Evolutionary conservation across 2,329 filamentous ascomycete species (phyloP).

Genomic region (Dendrostoma leiphaemia): DNA sequence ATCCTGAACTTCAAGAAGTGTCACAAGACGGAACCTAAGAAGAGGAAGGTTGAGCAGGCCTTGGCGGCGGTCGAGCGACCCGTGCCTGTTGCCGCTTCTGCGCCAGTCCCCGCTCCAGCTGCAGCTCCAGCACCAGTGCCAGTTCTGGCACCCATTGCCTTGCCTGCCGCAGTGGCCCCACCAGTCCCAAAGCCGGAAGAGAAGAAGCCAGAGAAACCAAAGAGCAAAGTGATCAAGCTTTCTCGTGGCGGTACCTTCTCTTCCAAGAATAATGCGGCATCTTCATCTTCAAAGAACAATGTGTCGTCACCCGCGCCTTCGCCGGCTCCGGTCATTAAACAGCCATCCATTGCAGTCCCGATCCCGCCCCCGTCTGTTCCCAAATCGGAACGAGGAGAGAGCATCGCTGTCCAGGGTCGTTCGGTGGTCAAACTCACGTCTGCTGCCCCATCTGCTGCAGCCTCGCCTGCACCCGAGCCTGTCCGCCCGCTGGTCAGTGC

Average conservation of each 20-base stretch:
- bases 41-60: constrained; percentile 47
- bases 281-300: constrained; percentile 5
- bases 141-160: neutral
- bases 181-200: constrained; percentile 22
- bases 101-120: neutral
- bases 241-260: constrained; percentile 10
- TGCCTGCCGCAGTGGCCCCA: constrained; percentile 15
- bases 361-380: neutral
- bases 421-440: constrained; percentile 3
- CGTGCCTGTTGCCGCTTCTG: neutral
- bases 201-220: constrained; percentile 25
- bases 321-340: constrained; percentile 2
- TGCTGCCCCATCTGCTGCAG: neutral
- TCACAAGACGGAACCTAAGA: constrained; percentile 22
- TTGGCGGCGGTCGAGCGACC: neutral
- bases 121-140: neutral
- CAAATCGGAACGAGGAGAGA: constrained; percentile 10
- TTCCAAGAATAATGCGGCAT: constrained; percentile 1
- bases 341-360: constrained; percentile 17
- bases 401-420: constrained; percentile 17
- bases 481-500: constrained; percentile 3
- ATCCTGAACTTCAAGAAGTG: constrained; percentile 22
- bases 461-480: constrained; percentile 3
- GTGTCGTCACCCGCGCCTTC: constrained; percentile 1
- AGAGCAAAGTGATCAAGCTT: constrained; percentile 30